Evolutionary conservation across 2,329 filamentous ascomycete genomes (phyloP).

Genomic region (Plenodomus lindquistii): DNA sequence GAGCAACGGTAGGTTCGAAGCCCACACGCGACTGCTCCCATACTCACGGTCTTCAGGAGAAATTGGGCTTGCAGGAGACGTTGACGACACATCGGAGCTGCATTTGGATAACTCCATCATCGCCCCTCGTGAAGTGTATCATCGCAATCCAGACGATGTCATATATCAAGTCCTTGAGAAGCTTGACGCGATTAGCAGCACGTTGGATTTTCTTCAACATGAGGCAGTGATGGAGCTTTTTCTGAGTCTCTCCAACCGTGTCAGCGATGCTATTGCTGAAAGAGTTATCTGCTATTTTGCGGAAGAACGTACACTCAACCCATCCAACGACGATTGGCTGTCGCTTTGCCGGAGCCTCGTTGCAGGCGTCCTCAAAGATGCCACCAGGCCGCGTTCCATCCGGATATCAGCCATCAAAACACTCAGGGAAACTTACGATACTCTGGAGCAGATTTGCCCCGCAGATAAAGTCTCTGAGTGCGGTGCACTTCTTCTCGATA

Average conservation of each 20-base stretch:
- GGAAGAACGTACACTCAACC: slow-evolving; percentile 71
- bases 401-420: slow-evolving; percentile 65
- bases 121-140: slow-evolving; percentile 8
- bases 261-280: slow-evolving; percentile 67
- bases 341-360: slow-evolving; percentile 65
- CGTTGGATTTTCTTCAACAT: slow-evolving; percentile 62
- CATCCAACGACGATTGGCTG: slow-evolving; percentile 71
- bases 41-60: slow-evolving; percentile 10
- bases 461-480: slow-evolving; percentile 62
- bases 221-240: slow-evolving; percentile 71
- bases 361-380: slow-evolving; percentile 66
- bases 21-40: neutral
- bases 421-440: slow-evolving; percentile 56
- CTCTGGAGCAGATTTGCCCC: slow-evolving; percentile 60
- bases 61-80: slow-evolving; percentile 5
- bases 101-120: slow-evolving; percentile 11
- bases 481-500: slow-evolving; percentile 63
- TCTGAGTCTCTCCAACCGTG: slow-evolving; percentile 61
- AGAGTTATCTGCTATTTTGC: slow-evolving; percentile 69
- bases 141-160: slow-evolving; percentile 24
- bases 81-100: slow-evolving; percentile 17
- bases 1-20: slow-evolving; percentile 7
- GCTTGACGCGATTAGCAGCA: slow-evolving; percentile 33
- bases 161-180: slow-evolving; percentile 34
- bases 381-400: slow-evolving; percentile 62